Evolutionary conservation across 257 asterid genomes (phyloP), one percentile per base, ranked within the genome.

Genomic region (Nicotiana tabacum): DNA sequence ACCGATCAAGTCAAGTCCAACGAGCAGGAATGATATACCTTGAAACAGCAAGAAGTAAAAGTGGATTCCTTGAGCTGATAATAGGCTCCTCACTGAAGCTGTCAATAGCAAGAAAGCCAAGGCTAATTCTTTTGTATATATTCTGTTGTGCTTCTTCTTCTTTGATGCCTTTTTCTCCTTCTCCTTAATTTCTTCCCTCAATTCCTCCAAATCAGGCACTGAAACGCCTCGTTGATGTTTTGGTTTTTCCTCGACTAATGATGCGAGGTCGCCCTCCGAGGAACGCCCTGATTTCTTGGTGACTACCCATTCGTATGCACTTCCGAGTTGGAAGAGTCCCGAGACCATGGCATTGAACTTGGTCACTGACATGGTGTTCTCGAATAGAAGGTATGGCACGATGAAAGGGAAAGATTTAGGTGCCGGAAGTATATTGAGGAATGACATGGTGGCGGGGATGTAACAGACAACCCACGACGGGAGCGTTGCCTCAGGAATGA

Each of bases 321-420:
- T 91, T 61, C 98, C 98, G 2, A 95, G 95, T 74, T 94, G 99
- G 91, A 93, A 96, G 32, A 96, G 97, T 8, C 98, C 97, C 0
- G 99, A 96, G 70, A 96, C 82, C 99, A 94, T 96, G 81, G 98
- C 99, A 16, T 91, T 96, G 89, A 96, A 94, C 86, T 96, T 94
- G 82, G 99, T 96, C 2, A 96, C 98, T 0, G 99, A 96, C 99
- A 96, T 96, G 0, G 99, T 94, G 95, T 96, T 96, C 81, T 96
- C 98, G 1, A 94, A 94, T 8, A 94, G 89, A 6, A 96, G 89
- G 88, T 96, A 96, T 0, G 98, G 99, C 35, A 96, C 97, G 2
- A 96, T 91, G 91, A 96, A 96, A 0, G 98, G 99, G 87, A 96
- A 96, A 0, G 99, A 94, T 74, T 93, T 94, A 3, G 97, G 99